Evolutionary conservation across 495 filamentous ascomycete genomes (phyloP).

Genomic region (Glutinoglossum americanum): DNA sequence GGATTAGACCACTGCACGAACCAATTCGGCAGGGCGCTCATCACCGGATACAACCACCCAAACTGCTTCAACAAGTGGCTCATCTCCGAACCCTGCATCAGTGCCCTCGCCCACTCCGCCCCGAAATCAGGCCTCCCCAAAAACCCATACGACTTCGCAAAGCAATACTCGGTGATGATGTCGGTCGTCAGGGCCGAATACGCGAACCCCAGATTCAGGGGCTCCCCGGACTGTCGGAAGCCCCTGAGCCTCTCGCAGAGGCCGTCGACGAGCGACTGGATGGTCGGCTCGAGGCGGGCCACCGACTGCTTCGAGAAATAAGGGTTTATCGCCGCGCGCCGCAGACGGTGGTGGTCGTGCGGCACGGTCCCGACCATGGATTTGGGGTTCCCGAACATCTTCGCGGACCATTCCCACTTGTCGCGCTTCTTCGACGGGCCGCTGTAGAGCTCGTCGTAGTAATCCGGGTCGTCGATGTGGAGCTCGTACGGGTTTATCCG

Average conservation of each 20-base stretch:
- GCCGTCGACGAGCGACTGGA: slow-evolving; percentile 15
- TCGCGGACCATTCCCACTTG: background rate
- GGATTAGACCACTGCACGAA: background rate
- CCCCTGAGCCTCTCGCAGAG: slow-evolving; percentile 9
- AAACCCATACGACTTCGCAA: slow-evolving; percentile 12
- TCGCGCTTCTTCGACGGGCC: background rate
- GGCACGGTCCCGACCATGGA: slow-evolving; percentile 8
- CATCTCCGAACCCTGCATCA: background rate
- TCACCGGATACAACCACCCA: slow-evolving; percentile 13
- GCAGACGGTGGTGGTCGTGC: slow-evolving; percentile 13
- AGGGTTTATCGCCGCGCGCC: slow-evolving; percentile 14
- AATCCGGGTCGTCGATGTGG: slow-evolving; percentile 14
- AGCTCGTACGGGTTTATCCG: slow-evolving; percentile 15
- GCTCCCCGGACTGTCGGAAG: background rate
- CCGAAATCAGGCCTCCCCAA: slow-evolving; percentile 19
- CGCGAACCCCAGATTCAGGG: slow-evolving; percentile 17
- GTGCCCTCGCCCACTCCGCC: slow-evolving; percentile 12
- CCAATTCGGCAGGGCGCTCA: slow-evolving; percentile 11
- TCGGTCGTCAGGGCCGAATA: slow-evolving; percentile 21
- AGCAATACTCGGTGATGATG: slow-evolving; percentile 20
- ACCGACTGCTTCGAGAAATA: slow-evolving; percentile 17
- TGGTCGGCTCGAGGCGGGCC: slow-evolving; percentile 14
- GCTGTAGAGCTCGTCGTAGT: slow-evolving; percentile 7
- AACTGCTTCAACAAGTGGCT: slow-evolving; percentile 12
- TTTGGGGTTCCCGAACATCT: slow-evolving; percentile 1